Base-by-base conservation (phyloP, 2,329 filamentous ascomycete genomes). In the Chaetomium sp. region DNA sequence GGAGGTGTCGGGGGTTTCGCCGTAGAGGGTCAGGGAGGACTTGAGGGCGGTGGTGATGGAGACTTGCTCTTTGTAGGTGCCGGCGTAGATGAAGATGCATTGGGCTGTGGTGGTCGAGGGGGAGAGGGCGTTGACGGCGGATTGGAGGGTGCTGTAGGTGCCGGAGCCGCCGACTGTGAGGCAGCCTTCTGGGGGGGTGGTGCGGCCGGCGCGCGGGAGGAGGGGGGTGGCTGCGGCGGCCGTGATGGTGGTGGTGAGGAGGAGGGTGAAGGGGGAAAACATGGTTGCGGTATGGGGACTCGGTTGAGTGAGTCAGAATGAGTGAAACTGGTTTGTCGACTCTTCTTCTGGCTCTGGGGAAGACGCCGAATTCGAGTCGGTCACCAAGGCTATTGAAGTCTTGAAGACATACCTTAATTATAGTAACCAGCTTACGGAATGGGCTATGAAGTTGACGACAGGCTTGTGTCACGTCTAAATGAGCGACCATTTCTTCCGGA, bases 41-140 rank as follows among this genome's bases (percentile, higher is more conserved):
- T 69, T 70, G 47, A 78, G 73, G 0, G 68, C 59, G 3, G 74
- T 68, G 3, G 74, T 68, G 44, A 86, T 73, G 61, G 76, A 77
- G 42, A 85, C 79, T 64, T 85, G 82, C 66, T 85, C 82, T 2
- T 69, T 71, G 73, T 86, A 85, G 38, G 79, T 82, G 7, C 82
- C 82, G 32, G 76, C 68, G 62, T 79, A 67, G 67, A 87, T 79
- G 71, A 86, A 87, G 69, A 87, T 82, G 64, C 77, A 80, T 56
- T 84, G 80, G 1, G 72, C 72, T 1, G 69, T 61, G 1, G 76
- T 74, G 6, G 75, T 73, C 1, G 73, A 71, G 0, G 75, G 78
- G n/a, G 76, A 79, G 7, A 86, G 74, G 5, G 81, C 76, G 62
- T 81, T 66, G 55, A 87, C 76, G 7, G 84, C 84, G 14, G 75